These are phyloP conservation scores for Leccinum griseonigrum DNA, from an alignment of 1,284 basidiomycete genomes.

Conservation along the genomic window DNA sequence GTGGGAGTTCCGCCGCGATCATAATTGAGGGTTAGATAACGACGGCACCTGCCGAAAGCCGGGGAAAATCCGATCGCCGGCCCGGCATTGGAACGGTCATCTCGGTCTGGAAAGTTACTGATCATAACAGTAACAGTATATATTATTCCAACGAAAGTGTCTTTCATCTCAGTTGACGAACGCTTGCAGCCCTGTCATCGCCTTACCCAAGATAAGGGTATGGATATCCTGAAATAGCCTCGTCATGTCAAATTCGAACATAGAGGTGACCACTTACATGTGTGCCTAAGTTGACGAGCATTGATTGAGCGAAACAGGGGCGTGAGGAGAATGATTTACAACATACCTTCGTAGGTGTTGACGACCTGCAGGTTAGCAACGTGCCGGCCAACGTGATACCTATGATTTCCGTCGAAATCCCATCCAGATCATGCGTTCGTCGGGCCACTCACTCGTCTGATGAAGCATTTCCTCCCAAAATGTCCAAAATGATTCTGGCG, in stretches of 20 bases:
- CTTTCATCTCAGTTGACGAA: constrained; percentile 54
- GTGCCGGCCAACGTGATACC: constrained; percentile 88
- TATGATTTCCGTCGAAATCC: constrained; percentile 23
- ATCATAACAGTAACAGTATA: neutral
- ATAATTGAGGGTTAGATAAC: neutral
- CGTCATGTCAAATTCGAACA: neutral
- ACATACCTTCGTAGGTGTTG: constrained; percentile 87
- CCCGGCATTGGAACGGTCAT: neutral
- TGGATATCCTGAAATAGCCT: constrained; percentile 67
- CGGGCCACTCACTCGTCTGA: constrained; percentile 58
- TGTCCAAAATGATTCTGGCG: constrained; percentile 76
- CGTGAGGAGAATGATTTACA: constrained; percentile 5
- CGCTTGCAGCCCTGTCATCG: constrained; percentile 83
- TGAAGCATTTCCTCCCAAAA: constrained; percentile 89
- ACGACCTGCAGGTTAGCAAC: constrained; percentile 90
- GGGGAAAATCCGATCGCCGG: constrained; percentile 2
- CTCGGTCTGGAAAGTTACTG: neutral
- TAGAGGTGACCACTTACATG: constrained; percentile 19
- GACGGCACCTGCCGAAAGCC: constrained; percentile 1
- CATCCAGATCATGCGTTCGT: neutral
- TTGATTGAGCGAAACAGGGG: constrained; percentile 5
- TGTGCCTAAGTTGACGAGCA: constrained; percentile 27
- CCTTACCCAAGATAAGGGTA: constrained; percentile 87
- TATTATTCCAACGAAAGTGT: neutral
- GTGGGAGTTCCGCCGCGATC: neutral